Base-by-base conservation (phyloP, 75 land plant genomes). In the Chamaecyparis obtusa region DNA sequence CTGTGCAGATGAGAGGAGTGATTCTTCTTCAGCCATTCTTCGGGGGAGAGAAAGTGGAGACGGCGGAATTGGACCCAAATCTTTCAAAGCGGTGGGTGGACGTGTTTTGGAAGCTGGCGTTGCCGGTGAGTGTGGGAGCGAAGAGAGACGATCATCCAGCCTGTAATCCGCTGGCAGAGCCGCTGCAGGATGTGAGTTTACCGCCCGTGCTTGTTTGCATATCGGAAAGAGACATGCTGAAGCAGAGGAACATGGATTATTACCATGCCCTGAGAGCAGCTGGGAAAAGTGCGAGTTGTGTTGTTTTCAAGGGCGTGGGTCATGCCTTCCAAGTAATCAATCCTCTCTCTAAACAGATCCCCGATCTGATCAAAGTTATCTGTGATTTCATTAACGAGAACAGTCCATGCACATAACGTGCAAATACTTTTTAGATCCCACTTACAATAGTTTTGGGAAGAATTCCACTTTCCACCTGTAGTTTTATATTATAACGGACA, bases 1-100 rank as follows among this genome's bases (percentile, higher is more conserved):
- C 94, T 0, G 36, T 92, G 36, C 0, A 57, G 30, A 67, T 92
- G 56, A 87, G 86, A 57, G 94, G 95, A 7, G 74, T 76, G 33
- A 86, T 94, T 13, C 71, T 93, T 79, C 89, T 93, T 14, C 92
- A 93, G 77, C 95, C 95, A 19, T 93, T 94, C 71, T 93, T 93
- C 78, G 94, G 95, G 30, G 95, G 94, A 24, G 92, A 89, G 56
- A 72, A 85, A 3, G 89, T 92, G 33, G 95, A 94, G 88, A 86
- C 64, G 51, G 39, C 72, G 67, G 43, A 44, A 30, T 87, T 39
- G 19, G 89, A 89, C 33, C 83, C 90, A 57, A 90, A 89, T 13
- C 88, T 93, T 6, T 85, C 89, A 16, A 56, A 87, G 49, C 71
- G 85, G 21, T 86, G 81, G 33, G 86, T 89, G 13, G 95, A 94